phyloP scores from a whole-genome alignment of 2,329 filamentous ascomycete species.

The Hirsutella minnesotensis region DNA sequence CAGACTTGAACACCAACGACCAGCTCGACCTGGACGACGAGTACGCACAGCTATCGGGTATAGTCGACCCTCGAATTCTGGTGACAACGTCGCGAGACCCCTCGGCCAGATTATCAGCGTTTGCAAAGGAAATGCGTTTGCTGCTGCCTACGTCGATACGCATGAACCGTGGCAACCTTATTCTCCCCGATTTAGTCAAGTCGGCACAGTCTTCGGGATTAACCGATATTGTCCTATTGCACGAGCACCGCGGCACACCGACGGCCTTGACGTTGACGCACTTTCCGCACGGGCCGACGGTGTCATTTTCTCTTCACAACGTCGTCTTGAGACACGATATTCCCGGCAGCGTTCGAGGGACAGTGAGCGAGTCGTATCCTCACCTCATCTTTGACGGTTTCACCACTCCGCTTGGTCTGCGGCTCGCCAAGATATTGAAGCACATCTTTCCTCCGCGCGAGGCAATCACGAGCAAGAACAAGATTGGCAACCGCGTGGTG shows the following conservation, averaged over 20 bases:
- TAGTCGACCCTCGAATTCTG: constrained; percentile 71
- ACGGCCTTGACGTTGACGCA: constrained; percentile 82
- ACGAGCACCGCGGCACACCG: constrained; percentile 87
- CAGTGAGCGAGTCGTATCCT: constrained; percentile 84
- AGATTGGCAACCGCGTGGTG: constrained; percentile 78
- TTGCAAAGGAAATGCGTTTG: constrained; percentile 83
- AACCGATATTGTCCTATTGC: constrained; percentile 74
- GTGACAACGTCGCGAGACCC: constrained; percentile 88
- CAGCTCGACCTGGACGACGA: constrained; percentile 75
- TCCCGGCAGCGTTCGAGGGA: constrained; percentile 74
- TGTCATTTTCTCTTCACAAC: constrained; percentile 79
- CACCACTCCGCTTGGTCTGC: constrained; percentile 63
- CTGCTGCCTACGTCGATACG: constrained; percentile 77
- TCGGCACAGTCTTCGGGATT: constrained; percentile 72
- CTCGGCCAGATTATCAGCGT: constrained; percentile 71
- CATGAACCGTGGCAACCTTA: constrained; percentile 81
- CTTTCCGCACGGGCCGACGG: constrained; percentile 72
- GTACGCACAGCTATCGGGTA: constrained; percentile 80
- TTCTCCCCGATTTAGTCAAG: constrained; percentile 73
- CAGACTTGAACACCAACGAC: constrained; percentile 54
- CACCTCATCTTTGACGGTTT: constrained; percentile 96
- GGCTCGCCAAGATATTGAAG: constrained; percentile 83
- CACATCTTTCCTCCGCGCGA: constrained; percentile 90
- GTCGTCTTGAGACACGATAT: constrained; percentile 90
- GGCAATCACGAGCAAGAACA: constrained; percentile 54